Base-by-base conservation (phyloP, 2,329 filamentous ascomycete genomes). In the Colletotrichum sublineola region DNA sequence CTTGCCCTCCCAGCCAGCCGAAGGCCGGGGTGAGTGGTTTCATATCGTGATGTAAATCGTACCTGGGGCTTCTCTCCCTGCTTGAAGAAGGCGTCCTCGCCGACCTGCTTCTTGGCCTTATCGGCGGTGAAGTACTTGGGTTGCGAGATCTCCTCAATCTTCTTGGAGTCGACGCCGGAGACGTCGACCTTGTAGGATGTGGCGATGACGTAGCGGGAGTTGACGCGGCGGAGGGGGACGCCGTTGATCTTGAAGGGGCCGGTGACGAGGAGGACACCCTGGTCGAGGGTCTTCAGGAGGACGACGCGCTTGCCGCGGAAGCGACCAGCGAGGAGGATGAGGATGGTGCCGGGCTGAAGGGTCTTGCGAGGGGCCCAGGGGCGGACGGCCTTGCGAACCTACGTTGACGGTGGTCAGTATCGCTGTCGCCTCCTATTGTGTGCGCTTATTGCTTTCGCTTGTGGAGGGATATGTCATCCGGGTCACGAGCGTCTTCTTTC, bases 201-300 rank as follows among this genome's bases (percentile, higher is more conserved):
- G 83, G 94, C 94, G 84, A 97, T 97, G 84, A 97, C 94, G 87
- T 96, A 97, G 87, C 94, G 92, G 84, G 94, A 89, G 89, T 97
- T 97, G 84, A 97, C 94, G 85, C 94, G 92, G 88, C 96, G 93
- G 83, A 99, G 93, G 80, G 96, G 96, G 78, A 99, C 96, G 86
- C 96, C 96, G 90, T 99, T 99, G 89, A 99, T 93, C 93, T 98
- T 99, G 94, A 98, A 99, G 84, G 96, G 96, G 82, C 96, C 96
- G 84, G 96, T 99, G 82, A 99, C 95, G 85, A 99, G 94, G 86
- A 99, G 95, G 78, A 98, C 94, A 88, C 96, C 96, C 89, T 98
- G 94, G 84, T 94, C 90, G 83, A 99, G 95, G 87, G 93, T 91
- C 92, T 98, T 98, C 86, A 99, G 93, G 88, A 98, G 95, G 83